These are phyloP conservation scores for Neobulgaria alba DNA, from an alignment of 2,329 filamentous ascomycete species.

Conservation along the genomic window DNA sequence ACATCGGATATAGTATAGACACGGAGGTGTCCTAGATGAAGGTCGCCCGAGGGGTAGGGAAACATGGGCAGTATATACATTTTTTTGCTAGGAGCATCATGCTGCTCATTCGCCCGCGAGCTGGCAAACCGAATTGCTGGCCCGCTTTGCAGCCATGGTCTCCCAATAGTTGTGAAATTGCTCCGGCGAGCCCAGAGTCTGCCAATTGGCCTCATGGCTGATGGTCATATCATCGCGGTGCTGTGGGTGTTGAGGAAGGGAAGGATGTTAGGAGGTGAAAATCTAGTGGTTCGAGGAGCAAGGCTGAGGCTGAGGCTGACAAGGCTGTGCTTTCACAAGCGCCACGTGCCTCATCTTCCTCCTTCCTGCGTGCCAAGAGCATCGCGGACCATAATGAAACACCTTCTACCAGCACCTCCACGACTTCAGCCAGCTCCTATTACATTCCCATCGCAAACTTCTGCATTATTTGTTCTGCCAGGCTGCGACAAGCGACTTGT, in stretches of 20 bases:
- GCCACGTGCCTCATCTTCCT: too few relatives aligned
- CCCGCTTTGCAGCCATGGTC: neutral
- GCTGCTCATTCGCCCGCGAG: neutral
- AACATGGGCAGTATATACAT: constrained; percentile 86
- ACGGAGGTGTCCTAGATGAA: constrained; percentile 80
- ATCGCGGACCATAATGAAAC: too few relatives aligned
- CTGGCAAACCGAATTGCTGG: neutral
- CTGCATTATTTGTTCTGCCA: too few relatives aligned
- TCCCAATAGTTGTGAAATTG: neutral
- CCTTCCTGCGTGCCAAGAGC: too few relatives aligned
- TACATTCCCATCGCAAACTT: too few relatives aligned
- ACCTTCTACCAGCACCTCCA: too few relatives aligned
- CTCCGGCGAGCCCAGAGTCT: neutral
- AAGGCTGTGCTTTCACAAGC: neutral
- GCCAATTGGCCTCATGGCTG: neutral
- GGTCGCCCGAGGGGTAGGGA: constrained; percentile 78
- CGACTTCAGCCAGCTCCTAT: too few relatives aligned
- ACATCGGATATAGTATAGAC: constrained; percentile 90
- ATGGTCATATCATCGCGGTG: neutral
- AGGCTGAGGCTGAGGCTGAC: neutral
- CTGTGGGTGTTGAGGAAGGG: neutral
- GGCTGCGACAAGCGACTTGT: too few relatives aligned
- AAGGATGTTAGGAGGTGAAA: neutral
- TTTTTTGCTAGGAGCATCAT: constrained; percentile 18
- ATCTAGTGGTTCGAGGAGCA: neutral